Base-by-base conservation (phyloP, 2,329 filamentous ascomycete genomes). In the Alternaria solani region DNA sequence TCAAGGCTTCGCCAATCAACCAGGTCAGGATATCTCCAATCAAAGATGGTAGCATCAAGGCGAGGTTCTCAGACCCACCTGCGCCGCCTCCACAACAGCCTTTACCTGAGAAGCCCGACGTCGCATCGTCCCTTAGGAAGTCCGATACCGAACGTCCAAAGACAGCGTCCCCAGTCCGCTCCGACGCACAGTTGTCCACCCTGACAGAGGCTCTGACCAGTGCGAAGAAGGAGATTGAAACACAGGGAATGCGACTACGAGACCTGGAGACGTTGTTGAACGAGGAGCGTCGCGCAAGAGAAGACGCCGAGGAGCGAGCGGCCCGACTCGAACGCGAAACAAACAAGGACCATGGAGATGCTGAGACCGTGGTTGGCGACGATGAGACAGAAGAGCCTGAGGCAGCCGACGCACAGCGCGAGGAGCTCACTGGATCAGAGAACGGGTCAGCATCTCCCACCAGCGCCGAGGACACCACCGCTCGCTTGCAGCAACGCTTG, bases 1-100 rank as follows among this genome's bases (percentile, higher is more conserved):
- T 77, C 11, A 87, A 84, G 66, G 74, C 80, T 18, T 81, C 81
- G 2, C 72, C 75, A 5, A 61, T 69, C 41, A 81, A 80, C 25
- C 69, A 82, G 69, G 77, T 82, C 66, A 77, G 72, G 61, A 70
- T 81, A 62, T 79, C 81, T 11, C 81, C 82, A 6, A 75, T 80
- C 47, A 90, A 92, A 66, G 93, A 97, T 72, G 64, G 71, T 41
- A 71, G 65, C 43, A 83, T 89, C 41, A 94, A 95, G 71, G 87
- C 91, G 5, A 87, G 93, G 53, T 98, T 97, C 76, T 95, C 92
- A 1, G 94, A 97, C 59, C 94, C 94, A 51, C 94, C 94, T 4
- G 94, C 94, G 23, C 94, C 94, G 7, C 94, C 94, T 26, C 94
- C 94, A 28, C 93, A 96, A 69, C 94, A 96, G 69, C 94, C 94